Evolutionary conservation across 257 asterid species (phyloP), one percentile per base, ranked within the genome.

Genomic region (Forsythia suspensa): DNA sequence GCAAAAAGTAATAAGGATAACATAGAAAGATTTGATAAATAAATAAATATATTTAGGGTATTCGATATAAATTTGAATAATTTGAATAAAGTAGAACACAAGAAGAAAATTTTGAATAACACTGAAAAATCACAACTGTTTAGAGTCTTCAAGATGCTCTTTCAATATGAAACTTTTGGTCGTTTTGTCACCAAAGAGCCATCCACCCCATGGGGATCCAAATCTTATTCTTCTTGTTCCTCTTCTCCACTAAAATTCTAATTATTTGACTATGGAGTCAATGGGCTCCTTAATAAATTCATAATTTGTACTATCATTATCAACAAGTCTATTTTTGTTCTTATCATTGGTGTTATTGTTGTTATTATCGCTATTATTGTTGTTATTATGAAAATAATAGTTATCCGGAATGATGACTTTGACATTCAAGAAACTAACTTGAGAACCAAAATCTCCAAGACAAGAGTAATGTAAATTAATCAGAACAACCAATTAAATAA

Each of bases 71-170:
- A 24, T 24, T 24, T 24, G 24, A 24, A 24, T 24, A 24, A 24
- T 24, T 24, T 24, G 24, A 24, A 34, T 37, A 36, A 29, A 29
- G 40, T 11, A 21, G 5, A 20, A 12, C 15, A 70, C 29, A n/a
- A 55, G 15, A 29, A 46, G 24, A 40, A 36, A 70, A 0, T n/a
- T 46, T 24, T 24, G 46, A 38, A 44, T 15, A 21, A 5, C 74
- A 51, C 41, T 8, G 3, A 2, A 75, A 63, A 24, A 18, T 40
- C 2, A 46, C 34, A 96, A 98, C 97, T 89, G 98, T 43, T 85
- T 21, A 12, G 93, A 92, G 84, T 90, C 95, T 77, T 91, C 96
- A 78, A 96, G 97, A 76, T 82, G 97, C 77, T 91, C 97, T 75
- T 89, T 91, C 81, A 96, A 88, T 79, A 72, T 87, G 80, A 81